Conservation (phyloP, 495 filamentous ascomycete species). For the Lentithecium fluviatile region DNA sequence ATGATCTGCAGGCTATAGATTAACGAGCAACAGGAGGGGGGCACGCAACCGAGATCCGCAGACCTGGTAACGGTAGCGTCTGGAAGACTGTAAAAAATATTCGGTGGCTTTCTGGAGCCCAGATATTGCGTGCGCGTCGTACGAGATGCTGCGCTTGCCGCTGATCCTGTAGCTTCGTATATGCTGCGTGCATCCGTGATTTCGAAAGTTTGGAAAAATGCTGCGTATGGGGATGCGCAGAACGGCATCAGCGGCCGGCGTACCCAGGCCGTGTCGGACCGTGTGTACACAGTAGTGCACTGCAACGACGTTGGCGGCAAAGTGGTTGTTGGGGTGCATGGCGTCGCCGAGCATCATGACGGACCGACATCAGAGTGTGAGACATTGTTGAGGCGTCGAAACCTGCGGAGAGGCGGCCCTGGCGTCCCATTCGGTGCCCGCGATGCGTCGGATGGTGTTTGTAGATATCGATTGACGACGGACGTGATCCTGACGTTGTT, state of each 20-base stretch:
- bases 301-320: too few relatives aligned
- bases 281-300: too few relatives aligned
- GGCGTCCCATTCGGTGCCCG: conserved; percentile 11
- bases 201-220: conserved; percentile 24
- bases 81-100: too few relatives aligned
- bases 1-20: conserved; percentile 1
- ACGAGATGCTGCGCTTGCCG: conserved; percentile 20
- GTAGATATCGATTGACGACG: background rate
- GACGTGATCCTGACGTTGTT: background rate
- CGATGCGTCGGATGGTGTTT: background rate
- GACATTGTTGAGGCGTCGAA: conserved; percentile 9
- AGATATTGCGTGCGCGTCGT: conserved; percentile 10
- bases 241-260: too few relatives aligned
- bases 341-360: background rate
- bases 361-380: conserved; percentile 4
- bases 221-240: background rate
- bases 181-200: conserved; percentile 4
- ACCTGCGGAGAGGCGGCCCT: conserved; percentile 27
- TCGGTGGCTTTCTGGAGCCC: too few relatives aligned
- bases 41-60: conserved; percentile 19
- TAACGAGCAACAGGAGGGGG: background rate
- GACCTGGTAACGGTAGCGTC: conserved; percentile 16
- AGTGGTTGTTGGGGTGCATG: background rate
- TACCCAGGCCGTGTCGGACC: too few relatives aligned
- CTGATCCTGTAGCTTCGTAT: conserved; percentile 10